Evolutionary conservation across 2,329 filamentous ascomycete species (phyloP), one percentile per base, ranked within the genome.

Genomic region (Cercospora berteroae): DNA sequence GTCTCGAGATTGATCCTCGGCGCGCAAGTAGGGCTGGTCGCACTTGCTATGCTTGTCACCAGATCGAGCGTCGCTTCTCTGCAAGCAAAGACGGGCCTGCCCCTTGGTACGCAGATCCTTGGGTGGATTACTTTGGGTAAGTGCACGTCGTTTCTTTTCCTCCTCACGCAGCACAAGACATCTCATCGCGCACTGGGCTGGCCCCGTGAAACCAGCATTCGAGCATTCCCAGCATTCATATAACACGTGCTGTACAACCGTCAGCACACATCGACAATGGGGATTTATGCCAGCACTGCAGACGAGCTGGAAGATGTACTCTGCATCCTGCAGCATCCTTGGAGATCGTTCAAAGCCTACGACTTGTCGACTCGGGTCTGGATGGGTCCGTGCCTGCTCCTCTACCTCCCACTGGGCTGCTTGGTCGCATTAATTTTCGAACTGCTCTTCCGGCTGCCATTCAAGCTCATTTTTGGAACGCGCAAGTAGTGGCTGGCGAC

Each of bases 41-140:
- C 91, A 7, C 84, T 98, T 62, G 87, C 94, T 8, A 92, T 96
- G 83, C 77, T 94, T 63, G 91, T 98, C 20, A 99, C 95, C 7
- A 87, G 89, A 56, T 96, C 92, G 1, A 97, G 92, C 76, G 88
- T 90, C n/a, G 80, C 90, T 64, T 96, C 93, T 23, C 80, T 99
- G 9, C 92, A 97, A 78, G 90, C 93, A 29, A 96, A 92, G 77
- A 82, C 88, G 71, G 95, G 95, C 7, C 83, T 99, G 52, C 94
- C 94, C 9, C 83, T 89, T 9, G 95, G 95, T 10, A 97, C 96
- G 72, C 92, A 97, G 79, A 82, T 93, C 2, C 86, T 96, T 20
- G 94, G 93, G 55, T 97, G 94, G 92, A 76, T 88, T 55, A 89
- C 94, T 23, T 79, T 97, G 50, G 82, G 91, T 91, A 84, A 72